Percentiles rank a stretch among this genome's conserved stretches.
Evolutionary conservation across 2,329 filamentous ascomycete genomes (phyloP).

Genomic region (Tetracladium maxilliforme): DNA sequence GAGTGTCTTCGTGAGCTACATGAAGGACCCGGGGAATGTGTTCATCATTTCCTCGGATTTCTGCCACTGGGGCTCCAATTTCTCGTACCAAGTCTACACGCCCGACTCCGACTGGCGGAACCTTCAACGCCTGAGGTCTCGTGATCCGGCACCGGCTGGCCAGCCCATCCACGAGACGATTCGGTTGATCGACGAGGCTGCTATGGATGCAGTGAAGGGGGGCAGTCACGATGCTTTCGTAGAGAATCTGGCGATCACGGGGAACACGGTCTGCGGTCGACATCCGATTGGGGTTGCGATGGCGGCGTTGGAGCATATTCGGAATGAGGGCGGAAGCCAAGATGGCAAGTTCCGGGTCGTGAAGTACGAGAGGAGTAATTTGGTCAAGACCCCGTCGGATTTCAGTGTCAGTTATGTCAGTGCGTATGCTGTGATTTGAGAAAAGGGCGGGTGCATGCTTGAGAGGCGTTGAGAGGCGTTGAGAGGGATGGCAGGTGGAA

Average conservation of each 20-base stretch:
- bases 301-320: constrained; percentile 63
- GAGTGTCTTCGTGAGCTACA: constrained; percentile 57
- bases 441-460: too few relatives aligned
- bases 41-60: constrained; percentile 94
- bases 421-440: constrained; percentile 67
- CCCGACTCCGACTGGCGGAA: constrained; percentile 19
- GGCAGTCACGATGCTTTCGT: constrained; percentile 60
- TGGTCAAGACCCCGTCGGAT: constrained; percentile 52
- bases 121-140: constrained; percentile 13
- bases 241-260: constrained; percentile 51
- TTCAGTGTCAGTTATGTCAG: constrained; percentile 93
- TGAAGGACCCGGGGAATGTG: constrained; percentile 59
- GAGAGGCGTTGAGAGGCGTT: too few relatives aligned
- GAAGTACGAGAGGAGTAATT: constrained; percentile 72
- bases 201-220: constrained; percentile 73
- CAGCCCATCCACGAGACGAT: constrained; percentile 74
- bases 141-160: constrained; percentile 18
- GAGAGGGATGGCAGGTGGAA: constrained; percentile 11
- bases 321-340: constrained; percentile 21
- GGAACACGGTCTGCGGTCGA: constrained; percentile 86
- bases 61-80: constrained; percentile 84
- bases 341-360: constrained; percentile 58
- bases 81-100: constrained; percentile 71
- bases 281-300: constrained; percentile 91
- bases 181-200: constrained; percentile 59